Percentiles rank a stretch among this genome's conserved stretches.
Conservation (phyloP, 306 rosid genomes). For the Inga leiocalycina region DNA sequence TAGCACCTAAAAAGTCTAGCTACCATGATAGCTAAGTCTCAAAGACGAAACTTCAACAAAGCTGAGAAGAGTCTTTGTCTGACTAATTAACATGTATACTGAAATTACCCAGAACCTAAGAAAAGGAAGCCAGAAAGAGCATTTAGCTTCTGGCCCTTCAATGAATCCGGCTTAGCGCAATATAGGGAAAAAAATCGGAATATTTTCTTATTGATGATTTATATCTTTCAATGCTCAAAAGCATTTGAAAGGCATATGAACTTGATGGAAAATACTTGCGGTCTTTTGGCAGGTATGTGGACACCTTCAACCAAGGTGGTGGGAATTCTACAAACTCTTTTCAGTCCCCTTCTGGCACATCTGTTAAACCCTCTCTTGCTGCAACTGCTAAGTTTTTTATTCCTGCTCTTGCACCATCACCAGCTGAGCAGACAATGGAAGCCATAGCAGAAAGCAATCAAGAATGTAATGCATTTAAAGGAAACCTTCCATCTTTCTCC, state of each 20-base stretch:
- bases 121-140: not conserved
- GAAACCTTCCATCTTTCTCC: constrained; percentile 52
- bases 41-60: not conserved
- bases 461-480: constrained; percentile 46
- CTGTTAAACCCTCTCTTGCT: constrained; percentile 61
- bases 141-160: constrained; percentile 18
- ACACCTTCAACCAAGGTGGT: constrained; percentile 86
- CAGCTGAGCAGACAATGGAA: constrained; percentile 61
- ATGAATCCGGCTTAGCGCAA: no score
- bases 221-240: not conserved
- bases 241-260: constrained; percentile 20
- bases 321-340: constrained; percentile 66
- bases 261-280: constrained; percentile 23
- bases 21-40: not conserved
- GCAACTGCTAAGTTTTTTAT: constrained; percentile 77
- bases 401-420: constrained; percentile 57
- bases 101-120: not conserved
- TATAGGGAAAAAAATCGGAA: not conserved
- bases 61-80: not conserved
- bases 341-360: constrained; percentile 51
- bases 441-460: constrained; percentile 54
- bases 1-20: not conserved
- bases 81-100: constrained; percentile 8
- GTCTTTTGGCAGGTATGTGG: constrained; percentile 73
- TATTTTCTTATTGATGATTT: constrained; percentile 1